These are phyloP conservation scores for Reutealis trisperma DNA, from an alignment of 345 rosid genomes.

Conservation along the genomic window DNA sequence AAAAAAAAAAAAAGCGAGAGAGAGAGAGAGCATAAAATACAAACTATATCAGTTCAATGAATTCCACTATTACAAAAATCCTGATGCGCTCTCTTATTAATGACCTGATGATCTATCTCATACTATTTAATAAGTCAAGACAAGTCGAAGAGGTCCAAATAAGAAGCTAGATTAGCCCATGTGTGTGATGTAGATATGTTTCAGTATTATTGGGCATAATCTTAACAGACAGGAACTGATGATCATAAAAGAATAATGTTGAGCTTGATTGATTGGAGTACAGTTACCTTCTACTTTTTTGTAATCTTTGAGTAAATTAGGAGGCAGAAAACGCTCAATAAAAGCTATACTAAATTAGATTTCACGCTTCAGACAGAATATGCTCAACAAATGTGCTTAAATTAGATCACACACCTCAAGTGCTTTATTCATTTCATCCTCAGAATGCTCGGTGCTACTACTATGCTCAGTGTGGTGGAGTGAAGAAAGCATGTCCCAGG, in stretches of 20 bases:
- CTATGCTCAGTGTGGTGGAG: conserved; percentile 97
- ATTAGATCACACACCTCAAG: conserved; percentile 63
- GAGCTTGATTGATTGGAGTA: neutral
- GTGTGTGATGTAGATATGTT: neutral
- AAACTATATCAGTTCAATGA: conserved; percentile 6
- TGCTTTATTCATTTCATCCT: conserved; percentile 86
- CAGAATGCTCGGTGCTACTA: conserved; percentile 75
- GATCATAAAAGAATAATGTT: neutral
- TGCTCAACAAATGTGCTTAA: conserved; percentile 12
- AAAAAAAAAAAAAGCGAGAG: too few species aligned
- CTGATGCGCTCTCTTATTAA: neutral
- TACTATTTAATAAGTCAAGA: neutral
- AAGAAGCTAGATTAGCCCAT: neutral
- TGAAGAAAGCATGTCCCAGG: conserved; percentile 92
- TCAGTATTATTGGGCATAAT: neutral
- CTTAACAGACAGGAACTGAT: neutral
- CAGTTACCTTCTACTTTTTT: neutral
- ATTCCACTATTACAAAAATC: neutral
- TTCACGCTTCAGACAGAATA: neutral
- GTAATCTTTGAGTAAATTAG: too few species aligned
- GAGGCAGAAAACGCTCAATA: neutral
- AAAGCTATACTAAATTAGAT: conserved; percentile 10
- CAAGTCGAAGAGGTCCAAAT: neutral
- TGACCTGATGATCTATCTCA: conserved; percentile 2
- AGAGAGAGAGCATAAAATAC: neutral